Base-by-base conservation (phyloP, 192 early-diverging fungal genomes). In the Linnemannia hyalina region DNA sequence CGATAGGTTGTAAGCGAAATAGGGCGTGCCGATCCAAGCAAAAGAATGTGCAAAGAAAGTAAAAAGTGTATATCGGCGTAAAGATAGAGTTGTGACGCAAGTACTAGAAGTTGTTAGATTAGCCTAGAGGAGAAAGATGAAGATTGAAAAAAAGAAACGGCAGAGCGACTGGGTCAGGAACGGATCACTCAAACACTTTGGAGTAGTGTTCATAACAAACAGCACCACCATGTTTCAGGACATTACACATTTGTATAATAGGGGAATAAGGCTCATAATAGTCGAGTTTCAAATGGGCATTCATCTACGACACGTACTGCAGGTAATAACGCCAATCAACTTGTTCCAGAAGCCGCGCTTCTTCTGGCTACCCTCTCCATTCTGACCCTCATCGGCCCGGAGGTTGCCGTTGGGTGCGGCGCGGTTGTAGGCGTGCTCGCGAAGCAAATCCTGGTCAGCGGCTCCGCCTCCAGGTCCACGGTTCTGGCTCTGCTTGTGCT, bases 311-410 rank as follows among this genome's bases (percentile, higher is more conserved):
- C 81, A 90, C 79, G 82, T 88, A 82, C 86, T 88, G 76, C 89
- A 90, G 36, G 89, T 90, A 55, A 90, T 85, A 75, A 90, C 81
- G 52, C 89, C 76, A 35, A 90, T 90, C 18, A 90, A 71, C 36
- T 84, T 85, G 83, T 85, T 82, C 86, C 86, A 90, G 76, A 90
- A 86, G 23, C 82, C 71, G 35, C 75, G 63, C 79, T 86, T 80
- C 75, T 86, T 86, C 40, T 81, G 84, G 68, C 80, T 86, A 26
- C 77, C 82, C 22, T 86, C 84, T 26, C 22, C 47, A 49, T 81
- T 75, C 52, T 75, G 80, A 15, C 73, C 74, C 42, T 78, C 77
- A 20, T 86, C 84, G 16, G 73, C 68, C 52, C 71, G 74, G 10
- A 72, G n/a, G 36, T 75, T 75, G 29, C 77, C 82, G 65, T 76